Conservation (phyloP, 2,329 filamentous ascomycete genomes). For the Thermoascus crustaceus region DNA sequence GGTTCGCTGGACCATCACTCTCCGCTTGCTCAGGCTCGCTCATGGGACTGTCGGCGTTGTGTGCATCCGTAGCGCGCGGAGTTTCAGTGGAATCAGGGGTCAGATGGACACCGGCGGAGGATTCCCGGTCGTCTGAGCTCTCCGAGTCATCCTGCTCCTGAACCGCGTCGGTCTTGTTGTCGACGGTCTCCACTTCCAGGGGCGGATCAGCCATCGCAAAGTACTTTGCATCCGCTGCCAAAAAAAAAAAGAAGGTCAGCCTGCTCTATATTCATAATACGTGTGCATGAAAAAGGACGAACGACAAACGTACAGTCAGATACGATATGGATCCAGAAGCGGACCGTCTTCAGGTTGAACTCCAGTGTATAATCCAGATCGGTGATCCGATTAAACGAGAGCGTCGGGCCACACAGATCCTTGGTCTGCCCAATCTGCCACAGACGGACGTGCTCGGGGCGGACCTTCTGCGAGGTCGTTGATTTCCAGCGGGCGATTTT, state of each 20-base stretch:
- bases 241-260: no score
- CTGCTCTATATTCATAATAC: constrained; percentile 4
- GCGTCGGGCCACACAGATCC: constrained; percentile 23
- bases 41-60: no score
- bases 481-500: constrained; percentile 27
- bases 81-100: constrained; percentile 3
- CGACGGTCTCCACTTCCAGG: constrained; percentile 10
- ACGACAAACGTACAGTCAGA: constrained; percentile 23
- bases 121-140: constrained; percentile 16
- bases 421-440: constrained; percentile 33
- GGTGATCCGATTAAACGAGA: constrained; percentile 27
- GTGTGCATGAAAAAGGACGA: background rate
- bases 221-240: constrained; percentile 26
- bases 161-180: constrained; percentile 23
- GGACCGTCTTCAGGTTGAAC: constrained; percentile 18
- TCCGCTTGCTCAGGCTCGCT: no score
- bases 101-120: no score
- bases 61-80: no score
- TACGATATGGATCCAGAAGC: constrained; percentile 33
- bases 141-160: constrained; percentile 20
- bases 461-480: constrained; percentile 14
- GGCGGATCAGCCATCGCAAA: constrained; percentile 30
- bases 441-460: constrained; percentile 30
- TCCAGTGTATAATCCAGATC: constrained; percentile 23
- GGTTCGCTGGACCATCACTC: background rate